Evolutionary conservation across 371 early-diverging fungal genomes (phyloP).

Genomic region (Sporodiniella umbellata): DNA sequence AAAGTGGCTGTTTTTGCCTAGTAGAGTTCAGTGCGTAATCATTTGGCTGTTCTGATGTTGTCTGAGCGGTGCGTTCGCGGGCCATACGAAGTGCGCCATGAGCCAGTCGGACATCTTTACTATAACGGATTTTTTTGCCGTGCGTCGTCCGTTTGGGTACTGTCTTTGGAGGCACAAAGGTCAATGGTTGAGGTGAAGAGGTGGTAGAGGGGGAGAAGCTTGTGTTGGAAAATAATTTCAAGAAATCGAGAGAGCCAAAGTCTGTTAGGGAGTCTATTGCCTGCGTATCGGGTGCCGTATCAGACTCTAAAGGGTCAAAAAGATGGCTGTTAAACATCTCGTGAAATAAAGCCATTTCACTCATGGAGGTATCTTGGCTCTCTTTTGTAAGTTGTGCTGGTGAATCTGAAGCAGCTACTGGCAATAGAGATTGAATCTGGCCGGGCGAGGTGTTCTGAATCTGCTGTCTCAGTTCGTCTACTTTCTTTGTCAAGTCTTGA

Average conservation of each 20-base stretch:
- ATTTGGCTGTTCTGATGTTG: too few relatives aligned
- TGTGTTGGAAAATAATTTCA: constrained; percentile 1
- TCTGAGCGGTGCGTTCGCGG: constrained; percentile 25
- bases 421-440: constrained; percentile 12
- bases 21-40: too few relatives aligned
- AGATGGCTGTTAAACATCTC: constrained; percentile 31
- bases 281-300: neutral
- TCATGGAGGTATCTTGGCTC: constrained; percentile 21
- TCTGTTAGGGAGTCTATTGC: constrained; percentile 11
- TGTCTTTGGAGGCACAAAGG: constrained; percentile 16
- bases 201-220: neutral
- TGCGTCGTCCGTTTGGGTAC: constrained; percentile 37
- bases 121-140: constrained; percentile 42
- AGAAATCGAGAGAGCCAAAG: constrained; percentile 12
- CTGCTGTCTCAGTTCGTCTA: constrained; percentile 23
- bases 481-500: constrained; percentile 31
- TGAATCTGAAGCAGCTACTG: constrained; percentile 12
- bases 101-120: constrained; percentile 34
- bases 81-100: constrained; percentile 36
- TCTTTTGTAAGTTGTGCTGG: neutral
- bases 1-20: too few relatives aligned
- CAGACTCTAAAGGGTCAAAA: constrained; percentile 15
- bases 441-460: constrained; percentile 8
- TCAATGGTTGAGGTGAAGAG: constrained; percentile 12
- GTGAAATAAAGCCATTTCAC: constrained; percentile 30